phyloP scores from a whole-genome alignment of 257 asterid species.

The Salvia splendens region DNA sequence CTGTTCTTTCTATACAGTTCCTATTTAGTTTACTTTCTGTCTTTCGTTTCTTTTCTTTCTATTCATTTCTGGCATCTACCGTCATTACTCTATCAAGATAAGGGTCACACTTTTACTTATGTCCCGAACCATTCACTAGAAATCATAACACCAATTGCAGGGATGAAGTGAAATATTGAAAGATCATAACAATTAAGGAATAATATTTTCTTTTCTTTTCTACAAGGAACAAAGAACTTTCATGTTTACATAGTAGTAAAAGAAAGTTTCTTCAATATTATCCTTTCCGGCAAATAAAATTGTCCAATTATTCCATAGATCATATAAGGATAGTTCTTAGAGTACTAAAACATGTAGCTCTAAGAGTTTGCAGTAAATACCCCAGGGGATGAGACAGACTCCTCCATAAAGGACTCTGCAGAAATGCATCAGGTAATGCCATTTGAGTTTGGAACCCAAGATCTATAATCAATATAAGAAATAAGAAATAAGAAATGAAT shows the following conservation, averaged over 20 bases:
- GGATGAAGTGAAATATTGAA: background rate
- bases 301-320: conserved; percentile 12
- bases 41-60: too few species aligned
- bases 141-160: conserved; percentile 3
- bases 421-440: conserved; percentile 26
- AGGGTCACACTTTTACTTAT: conserved; percentile 4
- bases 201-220: background rate
- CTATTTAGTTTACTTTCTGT: too few species aligned
- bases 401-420: conserved; percentile 49
- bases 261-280: conserved; percentile 2
- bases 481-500: conserved; percentile 17
- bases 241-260: conserved; percentile 1
- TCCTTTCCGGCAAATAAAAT: conserved; percentile 13
- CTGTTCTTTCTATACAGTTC: too few species aligned
- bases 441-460: background rate
- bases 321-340: conserved; percentile 10
- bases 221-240: conserved; percentile 15
- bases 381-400: conserved; percentile 40
- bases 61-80: too few species aligned
- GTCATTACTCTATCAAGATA: background rate
- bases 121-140: conserved; percentile 14
- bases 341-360: background rate
- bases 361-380: conserved; percentile 38
- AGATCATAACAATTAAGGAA: conserved; percentile 13
- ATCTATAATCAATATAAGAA: conserved; percentile 8